These are phyloP conservation scores for Colletotrichum scovillei DNA, from an alignment of 2,329 filamentous ascomycete genomes.

Conservation along the genomic window DNA sequence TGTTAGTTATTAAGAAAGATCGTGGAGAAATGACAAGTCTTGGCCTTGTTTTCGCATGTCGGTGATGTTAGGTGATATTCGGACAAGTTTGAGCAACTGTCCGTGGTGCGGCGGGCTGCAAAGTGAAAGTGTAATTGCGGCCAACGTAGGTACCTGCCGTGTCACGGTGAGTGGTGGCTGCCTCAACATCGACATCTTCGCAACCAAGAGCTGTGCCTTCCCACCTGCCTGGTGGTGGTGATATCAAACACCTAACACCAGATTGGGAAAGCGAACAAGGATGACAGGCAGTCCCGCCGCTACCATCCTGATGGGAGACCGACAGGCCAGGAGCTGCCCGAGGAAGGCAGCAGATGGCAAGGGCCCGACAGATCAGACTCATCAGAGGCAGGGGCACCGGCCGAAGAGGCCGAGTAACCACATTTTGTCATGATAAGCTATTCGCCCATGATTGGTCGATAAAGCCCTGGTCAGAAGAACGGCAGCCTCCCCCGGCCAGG, in stretches of 20 bases:
- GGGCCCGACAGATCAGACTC: background rate
- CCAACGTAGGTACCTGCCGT: background rate
- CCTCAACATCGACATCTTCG: slow-evolving; percentile 1
- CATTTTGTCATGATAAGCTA: slow-evolving; percentile 32
- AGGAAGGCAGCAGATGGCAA: background rate
- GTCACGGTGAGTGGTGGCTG: background rate
- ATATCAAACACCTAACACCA: slow-evolving; percentile 3
- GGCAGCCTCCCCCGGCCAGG: slow-evolving; percentile 6
- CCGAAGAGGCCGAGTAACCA: slow-evolving; percentile 19
- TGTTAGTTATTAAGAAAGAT: background rate
- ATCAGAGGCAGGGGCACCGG: slow-evolving; percentile 2
- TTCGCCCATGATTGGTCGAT: slow-evolving; percentile 17
- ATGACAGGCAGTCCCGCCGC: slow-evolving; percentile 22
- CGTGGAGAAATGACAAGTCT: background rate
- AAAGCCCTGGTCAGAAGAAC: background rate
- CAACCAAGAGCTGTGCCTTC: background rate
- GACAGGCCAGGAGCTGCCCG: slow-evolving; percentile 10
- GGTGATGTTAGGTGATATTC: background rate
- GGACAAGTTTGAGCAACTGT: background rate
- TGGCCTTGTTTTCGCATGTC: background rate
- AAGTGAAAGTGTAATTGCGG: background rate
- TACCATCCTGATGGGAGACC: slow-evolving; percentile 29
- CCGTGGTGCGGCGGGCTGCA: background rate
- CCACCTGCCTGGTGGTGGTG: background rate
- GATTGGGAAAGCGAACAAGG: slow-evolving; percentile 22